Evolutionary conservation across 495 filamentous ascomycete species (phyloP), one percentile per base, ranked within the genome.

Genomic region (Clavariopsis aquatica): DNA sequence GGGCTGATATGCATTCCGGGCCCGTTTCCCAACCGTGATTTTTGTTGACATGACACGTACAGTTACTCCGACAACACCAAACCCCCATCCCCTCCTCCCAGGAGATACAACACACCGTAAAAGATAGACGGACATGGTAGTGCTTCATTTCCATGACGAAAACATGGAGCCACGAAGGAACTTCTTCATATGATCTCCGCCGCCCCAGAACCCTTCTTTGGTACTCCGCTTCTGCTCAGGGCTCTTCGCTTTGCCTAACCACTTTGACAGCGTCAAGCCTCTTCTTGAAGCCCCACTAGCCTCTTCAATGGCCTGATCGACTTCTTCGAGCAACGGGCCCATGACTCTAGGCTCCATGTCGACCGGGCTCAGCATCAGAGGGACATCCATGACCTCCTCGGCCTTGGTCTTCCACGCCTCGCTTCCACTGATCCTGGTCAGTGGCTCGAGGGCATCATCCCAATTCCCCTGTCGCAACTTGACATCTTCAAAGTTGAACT

Each of bases 401-500:
- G 77, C 77, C 59, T 71, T 75, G 65, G 71, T 76, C 75, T 77
- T 82, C 82, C 76, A 87, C 58, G 64, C 73, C 58, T 78, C 79
- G 65, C 51, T 81, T 57, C 83, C 83, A 71, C 78, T 82, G 62
- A 81, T 81, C 57, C 73, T 73, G 51, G 82, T 84, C 61, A 92
- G 73, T 2, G 88, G 87, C 29, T 82, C 83, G 2, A 92, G 79
- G 1, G 89, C 90, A 49, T 89, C 86, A 58, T 92, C 87, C 89
- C 89, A 92, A 53, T 77, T 85, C 22, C 86, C 89, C 54, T 76
- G 78, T 19, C 86, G 80, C 26, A 93, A 77, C 28, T 78, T 76
- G 12, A 88, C 83, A 57, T 87, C 84, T 70, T 90, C 84, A 72
- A 92, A 89, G 59, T 89, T 84, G 71, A 91, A 85, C 64, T 91